These are phyloP conservation scores for Aspergillus carbonarius DNA, from an alignment of 2,329 filamentous ascomycete genomes.

Conservation along the genomic window DNA sequence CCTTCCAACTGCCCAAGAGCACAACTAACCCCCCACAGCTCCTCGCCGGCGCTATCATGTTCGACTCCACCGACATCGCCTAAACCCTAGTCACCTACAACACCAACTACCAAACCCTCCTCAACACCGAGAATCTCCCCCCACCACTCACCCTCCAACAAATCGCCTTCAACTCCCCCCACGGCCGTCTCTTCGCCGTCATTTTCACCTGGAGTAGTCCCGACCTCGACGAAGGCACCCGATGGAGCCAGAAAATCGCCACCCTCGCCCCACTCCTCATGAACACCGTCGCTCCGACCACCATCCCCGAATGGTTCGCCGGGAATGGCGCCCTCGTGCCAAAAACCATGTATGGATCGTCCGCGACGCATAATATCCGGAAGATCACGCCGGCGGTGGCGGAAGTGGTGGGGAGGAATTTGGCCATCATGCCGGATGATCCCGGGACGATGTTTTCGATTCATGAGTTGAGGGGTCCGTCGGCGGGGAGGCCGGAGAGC, in stretches of 20 bases:
- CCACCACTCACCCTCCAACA: slow-evolving; percentile 16
- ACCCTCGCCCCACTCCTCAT: slow-evolving; percentile 12
- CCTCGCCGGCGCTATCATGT: slow-evolving; percentile 19
- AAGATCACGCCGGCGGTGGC: slow-evolving; percentile 10
- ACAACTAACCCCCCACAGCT: slow-evolving; percentile 8
- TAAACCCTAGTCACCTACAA: slow-evolving; percentile 13
- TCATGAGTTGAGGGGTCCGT: slow-evolving; percentile 20
- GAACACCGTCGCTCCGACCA: slow-evolving; percentile 16
- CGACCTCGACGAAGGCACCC: slow-evolving; percentile 13
- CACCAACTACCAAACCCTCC: slow-evolving; percentile 11
- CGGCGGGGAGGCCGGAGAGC: background rate
- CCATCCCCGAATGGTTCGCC: slow-evolving; percentile 10
- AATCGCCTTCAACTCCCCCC: slow-evolving; percentile 11
- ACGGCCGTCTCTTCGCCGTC: slow-evolving; percentile 11
- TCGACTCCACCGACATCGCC: slow-evolving; percentile 14
- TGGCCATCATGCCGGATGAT: slow-evolving; percentile 5
- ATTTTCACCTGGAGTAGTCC: slow-evolving; percentile 15
- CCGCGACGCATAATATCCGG: slow-evolving; percentile 8
- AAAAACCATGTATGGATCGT: background rate
- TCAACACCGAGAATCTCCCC: slow-evolving; percentile 8
- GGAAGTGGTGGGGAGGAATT: slow-evolving; percentile 3
- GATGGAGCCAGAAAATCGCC: slow-evolving; percentile 17
- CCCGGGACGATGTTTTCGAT: slow-evolving; percentile 15
- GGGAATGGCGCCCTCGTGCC: slow-evolving; percentile 7
- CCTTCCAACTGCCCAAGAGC: too few relatives aligned